Percentiles rank a stretch among this genome's conserved stretches.
phyloP scores from a whole-genome alignment of 1,284 basidiomycete species.

The Coriolopsis trogii region DNA sequence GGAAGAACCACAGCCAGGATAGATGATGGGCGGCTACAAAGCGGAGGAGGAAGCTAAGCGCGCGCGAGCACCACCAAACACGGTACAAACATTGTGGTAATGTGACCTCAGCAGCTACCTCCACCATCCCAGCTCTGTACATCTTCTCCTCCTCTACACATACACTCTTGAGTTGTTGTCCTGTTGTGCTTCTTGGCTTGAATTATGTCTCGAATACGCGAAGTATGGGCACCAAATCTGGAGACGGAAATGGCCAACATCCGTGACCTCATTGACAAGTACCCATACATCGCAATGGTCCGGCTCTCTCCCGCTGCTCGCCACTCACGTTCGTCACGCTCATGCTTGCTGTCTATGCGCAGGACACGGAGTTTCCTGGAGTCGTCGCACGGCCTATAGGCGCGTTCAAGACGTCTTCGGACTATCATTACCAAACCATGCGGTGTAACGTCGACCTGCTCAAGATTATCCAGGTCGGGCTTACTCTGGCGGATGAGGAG shows the following conservation, averaged over 20 bases:
- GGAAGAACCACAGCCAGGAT: too few species aligned
- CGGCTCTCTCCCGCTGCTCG: conserved; percentile 31
- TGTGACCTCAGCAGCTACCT: neutral
- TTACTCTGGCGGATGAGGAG: conserved; percentile 93
- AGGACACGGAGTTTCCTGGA: conserved; percentile 99
- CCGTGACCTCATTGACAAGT: conserved; percentile 85
- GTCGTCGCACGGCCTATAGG: conserved; percentile 98
- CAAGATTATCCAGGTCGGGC: conserved; percentile 96
- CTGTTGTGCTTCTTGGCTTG: neutral
- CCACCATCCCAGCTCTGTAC: neutral
- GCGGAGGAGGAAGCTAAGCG: too few species aligned
- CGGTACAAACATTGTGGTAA: conserved; percentile 6
- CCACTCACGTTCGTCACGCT: conserved; percentile 17
- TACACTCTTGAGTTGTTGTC: neutral
- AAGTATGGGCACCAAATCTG: conserved; percentile 95
- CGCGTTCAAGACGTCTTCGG: conserved; percentile 93
- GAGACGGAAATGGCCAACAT: conserved; percentile 91
- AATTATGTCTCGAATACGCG: conserved; percentile 74
- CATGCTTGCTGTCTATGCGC: conserved; percentile 18
- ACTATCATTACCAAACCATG: conserved; percentile 99
- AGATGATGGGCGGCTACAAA: too few species aligned
- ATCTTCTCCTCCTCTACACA: neutral
- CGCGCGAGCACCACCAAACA: conserved; percentile 6
- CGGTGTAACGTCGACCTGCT: conserved; percentile 98
- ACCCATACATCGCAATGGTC: conserved; percentile 97